Evolutionary conservation across 2,329 filamentous ascomycete species (phyloP), one percentile per base, ranked within the genome.

Genomic region (Domatiomyces globalis): DNA sequence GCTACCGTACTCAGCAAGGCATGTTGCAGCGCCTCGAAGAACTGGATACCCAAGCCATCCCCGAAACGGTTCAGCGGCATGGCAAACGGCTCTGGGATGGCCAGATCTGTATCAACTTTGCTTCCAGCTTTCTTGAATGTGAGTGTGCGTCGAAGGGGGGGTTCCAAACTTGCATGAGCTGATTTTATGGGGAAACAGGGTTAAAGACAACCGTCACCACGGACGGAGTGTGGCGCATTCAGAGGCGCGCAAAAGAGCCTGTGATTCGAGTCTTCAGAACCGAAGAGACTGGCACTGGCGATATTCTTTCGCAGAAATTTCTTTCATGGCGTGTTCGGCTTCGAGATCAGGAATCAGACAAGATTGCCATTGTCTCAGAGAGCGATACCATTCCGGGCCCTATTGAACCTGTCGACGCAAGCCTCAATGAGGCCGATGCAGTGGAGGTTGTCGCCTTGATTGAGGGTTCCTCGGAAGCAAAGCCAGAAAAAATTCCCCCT

Each of bases 21-120:
- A 77, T 86, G 49, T 72, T 98, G 19, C 74, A 75, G 46, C 74
- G 78, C 10, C 64, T 94, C 10, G 79, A 94, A 64, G 86, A 94
- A 63, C 78, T 94, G 29, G 79, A 87, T 54, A 95, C 89, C 1
- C 79, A 81, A 45, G 75, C 72, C 27, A 87, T 98, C 50, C 92
- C 92, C 0, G 76, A 78, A 1, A 84, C 78, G 48, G 85, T 94
- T 12, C 80, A 83, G 60, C 75, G 78, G 49, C 68, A 75, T 8
- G 81, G 83, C 0, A 78, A 78, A 27, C 73, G 73, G 1, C 79
- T 77, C 46, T 98, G 92, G 92, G 86, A 96, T 69, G 90, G 87
- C 17, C 90, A 95, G 63, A 78, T 85, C 58, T 95, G 89, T 63
- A 92, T 96, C 63, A 95, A 94, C 60, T 95, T 95, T 69, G 81